Evolutionary conservation across 305 asterid genomes (phyloP).

Genomic region (Solanum hybrid): DNA sequence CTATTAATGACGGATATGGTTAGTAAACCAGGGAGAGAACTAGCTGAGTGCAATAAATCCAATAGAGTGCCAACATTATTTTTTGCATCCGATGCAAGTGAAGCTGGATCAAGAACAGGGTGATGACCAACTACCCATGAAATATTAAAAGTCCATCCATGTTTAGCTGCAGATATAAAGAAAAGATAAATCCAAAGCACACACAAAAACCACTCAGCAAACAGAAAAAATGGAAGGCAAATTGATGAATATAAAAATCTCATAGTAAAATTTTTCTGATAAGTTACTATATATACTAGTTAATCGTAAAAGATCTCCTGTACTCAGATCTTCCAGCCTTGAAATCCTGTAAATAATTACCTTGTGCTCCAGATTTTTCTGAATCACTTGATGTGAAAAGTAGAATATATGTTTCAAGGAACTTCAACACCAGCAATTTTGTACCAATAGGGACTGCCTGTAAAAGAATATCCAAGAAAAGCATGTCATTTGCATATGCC

Average conservation of each 20-base stretch:
- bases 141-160: constrained; percentile 52
- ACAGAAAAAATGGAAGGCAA: neutral
- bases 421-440: constrained; percentile 72
- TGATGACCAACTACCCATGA: constrained; percentile 77
- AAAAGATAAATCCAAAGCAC: constrained; percentile 14
- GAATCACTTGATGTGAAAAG: constrained; percentile 61
- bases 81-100: constrained; percentile 63
- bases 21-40: constrained; percentile 67
- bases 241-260: neutral
- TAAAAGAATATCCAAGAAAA: constrained; percentile 18
- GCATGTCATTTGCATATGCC: constrained; percentile 13
- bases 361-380: constrained; percentile 47
- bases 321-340: neutral
- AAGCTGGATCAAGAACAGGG: constrained; percentile 61
- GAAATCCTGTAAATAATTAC: constrained; percentile 28
- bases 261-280: neutral
- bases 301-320: neutral
- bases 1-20: constrained; percentile 74
- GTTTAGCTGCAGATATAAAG: constrained; percentile 38
- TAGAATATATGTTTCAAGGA: constrained; percentile 59
- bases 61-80: constrained; percentile 54
- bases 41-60: constrained; percentile 66
- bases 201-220: neutral
- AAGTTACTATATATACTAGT: neutral
- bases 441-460: constrained; percentile 70